phyloP scores from a whole-genome alignment of 2,329 filamentous ascomycete genomes.

The Paracamarosporium sp. region DNA sequence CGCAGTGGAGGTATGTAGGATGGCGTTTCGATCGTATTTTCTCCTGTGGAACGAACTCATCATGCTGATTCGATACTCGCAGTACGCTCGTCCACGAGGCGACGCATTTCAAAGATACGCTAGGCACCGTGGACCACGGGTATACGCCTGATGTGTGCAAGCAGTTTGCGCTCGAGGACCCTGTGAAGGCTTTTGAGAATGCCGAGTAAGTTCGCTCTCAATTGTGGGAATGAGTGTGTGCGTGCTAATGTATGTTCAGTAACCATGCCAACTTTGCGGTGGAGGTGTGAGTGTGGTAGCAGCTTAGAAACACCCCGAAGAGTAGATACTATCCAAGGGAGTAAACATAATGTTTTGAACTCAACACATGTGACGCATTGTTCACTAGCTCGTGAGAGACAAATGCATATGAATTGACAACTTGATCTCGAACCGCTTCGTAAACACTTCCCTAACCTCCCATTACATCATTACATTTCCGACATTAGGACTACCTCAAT shows the following conservation, averaged over 20 bases:
- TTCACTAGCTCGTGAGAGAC: too few relatives aligned
- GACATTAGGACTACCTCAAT: too few relatives aligned
- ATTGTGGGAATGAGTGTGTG: neutral
- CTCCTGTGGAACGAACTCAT: too few relatives aligned
- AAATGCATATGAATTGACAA: too few relatives aligned
- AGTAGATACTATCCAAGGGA: too few relatives aligned
- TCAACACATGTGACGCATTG: too few relatives aligned
- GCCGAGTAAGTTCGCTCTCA: neutral
- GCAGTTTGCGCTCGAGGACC: neutral
- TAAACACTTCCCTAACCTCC: too few relatives aligned
- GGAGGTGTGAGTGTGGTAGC: neutral
- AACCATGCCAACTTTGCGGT: constrained; percentile 5
- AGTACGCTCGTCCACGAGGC: constrained; percentile 3
- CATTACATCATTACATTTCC: too few relatives aligned
- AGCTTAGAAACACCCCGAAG: too few relatives aligned
- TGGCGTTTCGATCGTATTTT: too few relatives aligned
- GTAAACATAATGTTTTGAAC: too few relatives aligned
- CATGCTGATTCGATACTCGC: neutral
- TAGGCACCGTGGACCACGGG: neutral
- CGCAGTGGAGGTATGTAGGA: constrained; percentile 2
- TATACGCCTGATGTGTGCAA: neutral
- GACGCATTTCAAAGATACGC: neutral
- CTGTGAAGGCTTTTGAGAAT: neutral
- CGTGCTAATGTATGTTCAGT: neutral
- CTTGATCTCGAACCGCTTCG: too few relatives aligned